These are phyloP conservation scores for Helianthus tuberosus DNA, from an alignment of 129 eudicot species.

Conservation along the genomic window DNA sequence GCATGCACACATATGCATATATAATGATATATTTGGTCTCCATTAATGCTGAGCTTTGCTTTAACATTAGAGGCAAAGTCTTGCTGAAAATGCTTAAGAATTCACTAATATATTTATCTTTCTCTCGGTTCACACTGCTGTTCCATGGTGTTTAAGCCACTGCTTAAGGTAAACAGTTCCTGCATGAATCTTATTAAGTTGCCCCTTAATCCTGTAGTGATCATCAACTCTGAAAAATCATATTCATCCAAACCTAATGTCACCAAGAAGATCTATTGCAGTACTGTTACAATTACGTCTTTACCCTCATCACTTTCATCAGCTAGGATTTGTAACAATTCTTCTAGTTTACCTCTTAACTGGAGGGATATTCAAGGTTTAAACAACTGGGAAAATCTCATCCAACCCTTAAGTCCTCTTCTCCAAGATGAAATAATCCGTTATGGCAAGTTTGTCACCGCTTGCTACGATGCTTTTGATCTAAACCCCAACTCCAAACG, in stretches of 20 bases:
- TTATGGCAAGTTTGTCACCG: conserved; percentile 56
- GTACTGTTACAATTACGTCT: conserved; percentile 1
- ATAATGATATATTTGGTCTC: too few relatives aligned
- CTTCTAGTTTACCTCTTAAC: too few relatives aligned
- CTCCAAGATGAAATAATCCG: conserved; percentile 63
- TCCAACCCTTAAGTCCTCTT: conserved; percentile 61
- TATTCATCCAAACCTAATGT: conserved; percentile 9
- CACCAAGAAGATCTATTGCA: conserved; percentile 16
- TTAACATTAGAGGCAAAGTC: too few relatives aligned
- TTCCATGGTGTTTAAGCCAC: too few relatives aligned
- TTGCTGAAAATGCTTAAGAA: too few relatives aligned
- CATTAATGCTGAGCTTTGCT: too few relatives aligned
- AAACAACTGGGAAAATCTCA: conserved; percentile 62
- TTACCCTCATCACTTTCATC: conserved; percentile 17
- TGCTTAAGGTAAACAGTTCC: too few relatives aligned
- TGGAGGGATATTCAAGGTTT: conserved; percentile 64
- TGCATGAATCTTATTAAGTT: conserved; percentile 22
- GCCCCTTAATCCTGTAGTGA: conserved; percentile 19
- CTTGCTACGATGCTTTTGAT: conserved; percentile 66
- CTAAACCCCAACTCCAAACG: conserved; percentile 50
- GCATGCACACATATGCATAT: too few relatives aligned
- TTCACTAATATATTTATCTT: too few relatives aligned
- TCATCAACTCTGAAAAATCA: conserved; percentile 9
- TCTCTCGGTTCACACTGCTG: too few relatives aligned
- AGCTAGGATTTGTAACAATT: neutral